Base-by-base conservation (phyloP, 164 flowering plant species). In the Magnolia changhungtana region DNA sequence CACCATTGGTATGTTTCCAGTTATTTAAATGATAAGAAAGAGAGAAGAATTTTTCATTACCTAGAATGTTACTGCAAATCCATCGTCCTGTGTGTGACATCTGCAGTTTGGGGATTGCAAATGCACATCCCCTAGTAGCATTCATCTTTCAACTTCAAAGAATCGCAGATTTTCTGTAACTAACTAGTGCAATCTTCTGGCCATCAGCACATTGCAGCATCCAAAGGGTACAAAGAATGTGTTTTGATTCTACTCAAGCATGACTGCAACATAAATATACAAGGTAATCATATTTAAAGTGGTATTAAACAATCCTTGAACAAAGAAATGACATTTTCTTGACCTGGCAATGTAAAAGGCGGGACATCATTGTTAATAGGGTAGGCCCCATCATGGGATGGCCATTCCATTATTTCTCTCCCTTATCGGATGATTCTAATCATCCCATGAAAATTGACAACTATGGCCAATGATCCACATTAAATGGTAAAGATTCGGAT, bases 211-310 rank as follows among this genome's bases (percentile, higher is more conserved):
- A 84, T 91, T 78, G 96, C 96, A 79, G 95, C 94, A 69, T 84
- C 92, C 45, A 84, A 86, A 73, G 98, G 98, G 72, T 90, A 92
- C 82, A 95, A 94, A 82, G 95, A 89, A 0, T 92, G 94, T 82
- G 94, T 92, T 13, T 21, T 85, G 74, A 88, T 86, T 37, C 91
- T 94, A 50, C 89, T 94, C 29, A 88, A 88, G 78, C 89, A 92
- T 68, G 90, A 77, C 0, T 89, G 96, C 80, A 89, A 86, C 79
- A 67, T 91, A 49, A 87, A 89, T 65, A 21, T 87, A 21, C 78
- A 80, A 85, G 98, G 98, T 92, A 85, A 69, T 37, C 45, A 3
- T 37, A 37, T 37, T 37, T 37, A 37, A 37, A 37, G 45, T 5
- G 45, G 45, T 37, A 37, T 37, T 37, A 37, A 37, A 37, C 7